Evolutionary conservation across 495 filamentous ascomycete genomes (phyloP).

Genomic region (Darksidea phi): DNA sequence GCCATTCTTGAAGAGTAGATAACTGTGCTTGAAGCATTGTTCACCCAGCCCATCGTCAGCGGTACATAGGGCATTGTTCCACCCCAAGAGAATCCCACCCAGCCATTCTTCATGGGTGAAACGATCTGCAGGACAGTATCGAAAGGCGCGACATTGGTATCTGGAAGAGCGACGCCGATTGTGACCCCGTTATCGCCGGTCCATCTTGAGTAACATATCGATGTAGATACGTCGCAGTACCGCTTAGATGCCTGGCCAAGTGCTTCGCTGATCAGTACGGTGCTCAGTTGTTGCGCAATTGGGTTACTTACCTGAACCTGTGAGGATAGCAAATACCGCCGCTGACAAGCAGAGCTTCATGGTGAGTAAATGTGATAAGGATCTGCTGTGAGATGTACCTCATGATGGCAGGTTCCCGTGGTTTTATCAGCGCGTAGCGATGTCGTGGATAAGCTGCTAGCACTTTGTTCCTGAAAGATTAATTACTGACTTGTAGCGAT

Average conservation of each 20-base stretch:
- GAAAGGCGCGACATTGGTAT: constrained; percentile 11
- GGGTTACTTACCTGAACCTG: constrained; percentile 15
- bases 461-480: constrained; percentile 14
- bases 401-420: constrained; percentile 10
- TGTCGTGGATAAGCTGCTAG: constrained; percentile 8
- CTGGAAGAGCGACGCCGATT: constrained; percentile 30
- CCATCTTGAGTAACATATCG: constrained; percentile 27
- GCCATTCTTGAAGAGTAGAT: constrained; percentile 34
- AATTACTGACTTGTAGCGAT: constrained; percentile 23
- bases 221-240: constrained; percentile 24
- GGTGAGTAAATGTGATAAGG: neutral
- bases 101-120: constrained; percentile 29
- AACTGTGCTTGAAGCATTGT: constrained; percentile 20
- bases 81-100: constrained; percentile 34
- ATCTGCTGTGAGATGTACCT: neutral
- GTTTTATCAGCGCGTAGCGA: constrained; percentile 22
- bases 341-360: constrained; percentile 16
- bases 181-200: constrained; percentile 23
- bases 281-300: too few species aligned
- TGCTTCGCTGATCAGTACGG: constrained; percentile 6
- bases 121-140: constrained; percentile 32
- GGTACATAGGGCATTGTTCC: constrained; percentile 34
- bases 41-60: constrained; percentile 30
- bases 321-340: neutral
- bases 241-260: constrained; percentile 9